Percentiles rank a stretch among this genome's conserved stretches.
Conservation (phyloP, 1,284 basidiomycete genomes). For the Austroboletus novae-zelandiae region DNA sequence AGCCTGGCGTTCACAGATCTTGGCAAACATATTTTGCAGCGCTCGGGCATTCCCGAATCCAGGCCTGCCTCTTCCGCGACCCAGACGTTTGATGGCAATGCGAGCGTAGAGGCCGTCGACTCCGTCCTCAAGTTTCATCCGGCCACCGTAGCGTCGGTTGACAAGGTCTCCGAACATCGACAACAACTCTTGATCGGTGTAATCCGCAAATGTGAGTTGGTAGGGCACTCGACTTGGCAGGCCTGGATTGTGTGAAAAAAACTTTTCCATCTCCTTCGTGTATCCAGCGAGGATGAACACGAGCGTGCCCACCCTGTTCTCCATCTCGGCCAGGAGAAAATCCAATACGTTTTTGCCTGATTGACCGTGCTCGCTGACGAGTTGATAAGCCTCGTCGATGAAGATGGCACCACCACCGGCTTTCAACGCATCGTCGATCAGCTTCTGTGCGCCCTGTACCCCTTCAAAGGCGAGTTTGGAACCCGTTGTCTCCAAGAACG, state of each 20-base stretch:
- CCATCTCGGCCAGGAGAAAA: conserved; percentile 69
- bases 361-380: conserved; percentile 45
- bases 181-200: conserved; percentile 52
- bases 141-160: conserved; percentile 43
- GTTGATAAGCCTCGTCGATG: conserved; percentile 68
- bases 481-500: conserved; percentile 62
- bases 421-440: conserved; percentile 45
- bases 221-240: conserved; percentile 62
- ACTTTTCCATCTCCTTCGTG: conserved; percentile 67
- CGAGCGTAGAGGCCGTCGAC: conserved; percentile 53
- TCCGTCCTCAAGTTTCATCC: conserved; percentile 57
- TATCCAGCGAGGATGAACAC: conserved; percentile 72
- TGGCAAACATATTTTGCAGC: conserved; percentile 46
- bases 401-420: conserved; percentile 63
- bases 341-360: conserved; percentile 58
- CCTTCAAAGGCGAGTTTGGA: conserved; percentile 57
- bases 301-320: conserved; percentile 60
- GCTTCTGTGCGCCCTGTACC: conserved; percentile 47
- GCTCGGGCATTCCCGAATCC: conserved; percentile 69
- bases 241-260: conserved; percentile 73
- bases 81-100: conserved; percentile 50
- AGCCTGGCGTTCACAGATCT: conserved; percentile 45
- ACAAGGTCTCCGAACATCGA: conserved; percentile 51
- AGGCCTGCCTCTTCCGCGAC: conserved; percentile 46
- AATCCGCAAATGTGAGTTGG: conserved; percentile 58